Base-by-base conservation (phyloP, 495 filamentous ascomycete genomes). In the Hypoxylon lenormandii region DNA sequence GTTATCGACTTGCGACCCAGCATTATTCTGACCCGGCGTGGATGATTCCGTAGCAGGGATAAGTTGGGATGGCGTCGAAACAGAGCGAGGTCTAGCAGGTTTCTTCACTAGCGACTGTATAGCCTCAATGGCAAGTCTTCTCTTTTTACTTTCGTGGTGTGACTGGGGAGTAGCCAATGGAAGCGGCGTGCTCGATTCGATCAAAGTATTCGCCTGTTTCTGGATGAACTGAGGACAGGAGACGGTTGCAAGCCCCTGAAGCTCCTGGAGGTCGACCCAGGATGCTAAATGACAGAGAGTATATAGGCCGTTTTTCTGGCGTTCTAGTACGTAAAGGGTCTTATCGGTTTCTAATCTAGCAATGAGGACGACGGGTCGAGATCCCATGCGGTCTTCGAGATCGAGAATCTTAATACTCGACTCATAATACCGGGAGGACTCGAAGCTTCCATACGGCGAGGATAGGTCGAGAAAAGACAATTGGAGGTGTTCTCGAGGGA, bases 301-400 rank as follows among this genome's bases (percentile, higher is more conserved):
- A 76, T 91, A 96, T 10, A 92, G 80, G 0, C 87, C 86, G 46
- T 77, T 72, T 49, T 83, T 83, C 23, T 91, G 89, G n/a, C 85
- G 79, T 77, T 97, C 93, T 30, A 96, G 75, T 12, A 87, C 89
- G 75, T 89, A 94, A 4, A 91, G 66, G 6, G 81, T 82, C 19
- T 82, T 84, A 72, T 85, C 85, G 7, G 77, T 79, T 37, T 88
- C 83, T 19, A 87, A 80, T 49, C 88, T 82, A 26, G 89, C 91
- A 42, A 92, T 84, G 8, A 97, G 84, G 1, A 96, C 82, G 36
- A 81, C 79, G 23, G 82, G 83, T 5, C 81, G 79, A 15, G 79
- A 76, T 54, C 78, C 76, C 62, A 82, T 75, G 12, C 84, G 84
- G 23, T 83, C 76, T 53, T 88, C 86, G 46, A 84, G 79, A 57